A percentile compares a stretch with the other conserved stretches of the same genome.
phyloP scores from a whole-genome alignment of 2,329 filamentous ascomycete genomes.

The Pestalotiopsis sp. region DNA sequence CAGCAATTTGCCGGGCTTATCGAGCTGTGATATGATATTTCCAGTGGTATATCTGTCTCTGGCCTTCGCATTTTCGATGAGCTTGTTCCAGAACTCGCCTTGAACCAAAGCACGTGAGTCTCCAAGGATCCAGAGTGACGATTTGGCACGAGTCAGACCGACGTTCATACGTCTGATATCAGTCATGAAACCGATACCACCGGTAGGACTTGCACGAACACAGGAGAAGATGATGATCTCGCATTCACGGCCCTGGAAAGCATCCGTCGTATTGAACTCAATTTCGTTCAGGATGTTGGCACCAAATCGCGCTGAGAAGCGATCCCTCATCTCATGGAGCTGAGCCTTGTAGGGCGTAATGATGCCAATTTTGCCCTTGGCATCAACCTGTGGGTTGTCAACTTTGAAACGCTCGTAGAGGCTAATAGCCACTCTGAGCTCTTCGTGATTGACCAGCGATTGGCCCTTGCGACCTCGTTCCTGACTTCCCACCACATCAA shows the following conservation, averaged over 20 bases:
- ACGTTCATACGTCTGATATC: conserved; percentile 99
- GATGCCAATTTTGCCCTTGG: conserved; percentile 86
- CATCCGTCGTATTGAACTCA: conserved; percentile 99
- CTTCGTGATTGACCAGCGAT: conserved; percentile 86
- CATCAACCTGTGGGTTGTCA: conserved; percentile 71
- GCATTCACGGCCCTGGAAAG: conserved; percentile 94
- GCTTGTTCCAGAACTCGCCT: conserved; percentile 86
- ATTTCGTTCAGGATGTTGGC: conserved; percentile 75
- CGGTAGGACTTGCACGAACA: conserved; percentile 86
- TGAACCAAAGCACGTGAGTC: conserved; percentile 85
- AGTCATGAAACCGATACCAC: conserved; percentile 97
- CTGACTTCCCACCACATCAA: conserved; percentile 90
- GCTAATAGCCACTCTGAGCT: conserved; percentile 83
- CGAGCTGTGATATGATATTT: conserved; percentile 53
- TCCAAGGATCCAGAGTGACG: conserved; percentile 93
- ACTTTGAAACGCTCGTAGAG: conserved; percentile 78
- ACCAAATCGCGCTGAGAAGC: conserved; percentile 75
- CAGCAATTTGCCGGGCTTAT: conserved; percentile 42
- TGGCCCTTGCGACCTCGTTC: conserved; percentile 79
- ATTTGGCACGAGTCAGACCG: conserved; percentile 93
- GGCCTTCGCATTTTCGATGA: conserved; percentile 79
- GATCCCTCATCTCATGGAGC: conserved; percentile 74
- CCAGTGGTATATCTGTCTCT: conserved; percentile 78
- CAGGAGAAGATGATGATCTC: conserved; percentile 99
- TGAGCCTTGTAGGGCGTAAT: conserved; percentile 99